Conservation (phyloP, 2,329 filamentous ascomycete species). For the Ophiosphaerella narmari region DNA sequence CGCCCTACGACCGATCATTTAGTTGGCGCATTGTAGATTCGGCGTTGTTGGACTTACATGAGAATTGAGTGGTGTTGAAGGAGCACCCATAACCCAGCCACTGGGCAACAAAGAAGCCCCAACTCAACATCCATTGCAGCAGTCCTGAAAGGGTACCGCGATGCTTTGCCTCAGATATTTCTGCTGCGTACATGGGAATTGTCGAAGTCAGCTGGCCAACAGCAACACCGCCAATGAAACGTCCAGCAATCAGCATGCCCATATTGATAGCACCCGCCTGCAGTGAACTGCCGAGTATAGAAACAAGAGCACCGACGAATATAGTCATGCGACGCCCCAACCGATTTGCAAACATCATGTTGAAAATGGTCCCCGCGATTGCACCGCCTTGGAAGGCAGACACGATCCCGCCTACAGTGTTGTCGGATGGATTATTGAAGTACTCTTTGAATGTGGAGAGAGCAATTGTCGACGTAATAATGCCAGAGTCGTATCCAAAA, state of each 20-base stretch:
- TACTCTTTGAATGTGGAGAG: constrained; percentile 34
- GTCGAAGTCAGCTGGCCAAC: constrained; percentile 45
- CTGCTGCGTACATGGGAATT: constrained; percentile 27
- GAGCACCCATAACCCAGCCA: constrained; percentile 47
- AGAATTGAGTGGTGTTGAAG: constrained; percentile 26
- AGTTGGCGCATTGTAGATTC: not conserved
- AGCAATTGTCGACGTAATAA: constrained; percentile 40
- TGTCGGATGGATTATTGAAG: constrained; percentile 32
- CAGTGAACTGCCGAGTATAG: constrained; percentile 40
- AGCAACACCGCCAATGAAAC: constrained; percentile 56
- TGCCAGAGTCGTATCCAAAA: constrained; percentile 41
- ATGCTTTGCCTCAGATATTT: constrained; percentile 39
- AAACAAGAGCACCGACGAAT: constrained; percentile 41
- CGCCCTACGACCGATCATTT: constrained; percentile 27
- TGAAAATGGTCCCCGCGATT: constrained; percentile 21
- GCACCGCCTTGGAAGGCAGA: constrained; percentile 45
- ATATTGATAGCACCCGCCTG: constrained; percentile 45
- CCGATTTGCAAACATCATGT: constrained; percentile 19
- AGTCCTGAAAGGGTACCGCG: constrained; percentile 63
- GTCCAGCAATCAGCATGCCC: constrained; percentile 55
- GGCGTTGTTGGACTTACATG: constrained; percentile 15
- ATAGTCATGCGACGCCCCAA: constrained; percentile 33
- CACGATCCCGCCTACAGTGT: constrained; percentile 40
- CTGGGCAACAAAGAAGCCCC: constrained; percentile 46
- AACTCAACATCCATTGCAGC: constrained; percentile 53